Conservation (phyloP, 1,139 yeast genomes). For the Hansenula anomala region DNA sequence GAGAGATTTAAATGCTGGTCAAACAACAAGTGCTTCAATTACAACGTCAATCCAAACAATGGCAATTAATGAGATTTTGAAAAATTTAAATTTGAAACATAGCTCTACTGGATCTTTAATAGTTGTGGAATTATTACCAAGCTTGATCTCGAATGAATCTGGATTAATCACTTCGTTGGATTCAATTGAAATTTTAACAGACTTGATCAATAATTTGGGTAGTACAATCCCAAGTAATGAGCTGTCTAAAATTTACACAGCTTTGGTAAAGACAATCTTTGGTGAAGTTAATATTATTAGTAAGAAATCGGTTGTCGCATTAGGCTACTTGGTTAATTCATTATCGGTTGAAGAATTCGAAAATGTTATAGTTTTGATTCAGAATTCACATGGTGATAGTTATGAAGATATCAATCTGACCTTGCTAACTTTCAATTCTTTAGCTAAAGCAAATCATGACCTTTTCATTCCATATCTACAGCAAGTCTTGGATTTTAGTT, state of each 20-base stretch:
- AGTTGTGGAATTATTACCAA: constrained; percentile 28
- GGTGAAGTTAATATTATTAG: constrained; percentile 43
- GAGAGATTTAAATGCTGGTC: constrained; percentile 25
- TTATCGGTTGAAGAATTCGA: constrained; percentile 18
- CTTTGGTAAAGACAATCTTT: constrained; percentile 38
- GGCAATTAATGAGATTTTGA: constrained; percentile 63
- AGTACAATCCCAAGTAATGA: constrained; percentile 37
- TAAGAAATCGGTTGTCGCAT: constrained; percentile 51
- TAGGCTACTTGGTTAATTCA: constrained; percentile 42
- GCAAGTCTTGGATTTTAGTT: constrained; percentile 23
- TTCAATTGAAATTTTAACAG: constrained; percentile 58
- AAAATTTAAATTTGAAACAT: constrained; percentile 25
- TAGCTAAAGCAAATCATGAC: constrained; percentile 22
- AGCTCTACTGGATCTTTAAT: constrained; percentile 29
- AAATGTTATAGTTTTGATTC: constrained; percentile 9
- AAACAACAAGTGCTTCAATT: constrained; percentile 33
- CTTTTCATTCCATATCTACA: constrained; percentile 12
- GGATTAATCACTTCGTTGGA: constrained; percentile 42
- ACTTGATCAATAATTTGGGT: constrained; percentile 53
- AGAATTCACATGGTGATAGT: constrained; percentile 4
- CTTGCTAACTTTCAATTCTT: constrained; percentile 23
- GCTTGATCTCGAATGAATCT: constrained; percentile 24
- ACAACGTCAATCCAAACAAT: constrained; percentile 65
- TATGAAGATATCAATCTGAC: constrained; percentile 20
- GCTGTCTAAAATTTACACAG: constrained; percentile 28